These are phyloP conservation scores for Metarhizium anisopliae DNA, from an alignment of 2,329 filamentous ascomycete genomes.

Conservation along the genomic window DNA sequence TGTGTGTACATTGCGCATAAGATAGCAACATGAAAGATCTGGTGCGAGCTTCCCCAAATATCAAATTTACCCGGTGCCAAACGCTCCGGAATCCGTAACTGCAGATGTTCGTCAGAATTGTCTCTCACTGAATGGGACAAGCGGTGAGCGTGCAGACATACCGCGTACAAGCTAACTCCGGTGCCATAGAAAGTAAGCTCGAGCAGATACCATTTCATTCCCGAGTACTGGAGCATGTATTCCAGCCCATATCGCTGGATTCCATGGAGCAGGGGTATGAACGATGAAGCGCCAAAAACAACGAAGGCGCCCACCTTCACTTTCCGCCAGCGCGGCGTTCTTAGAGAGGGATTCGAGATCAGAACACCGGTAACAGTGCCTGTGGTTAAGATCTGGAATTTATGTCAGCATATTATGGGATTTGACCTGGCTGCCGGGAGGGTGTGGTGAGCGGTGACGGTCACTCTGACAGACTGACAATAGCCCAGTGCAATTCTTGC, in stretches of 20 bases:
- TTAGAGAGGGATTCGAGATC: no score
- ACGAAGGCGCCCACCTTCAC: no score
- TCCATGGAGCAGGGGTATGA: constrained; percentile 11
- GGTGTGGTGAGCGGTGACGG: not conserved
- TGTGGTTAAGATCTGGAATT: no score
- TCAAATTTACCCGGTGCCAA: constrained; percentile 27
- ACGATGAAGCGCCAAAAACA: constrained; percentile 7
- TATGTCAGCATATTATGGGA: not conserved
- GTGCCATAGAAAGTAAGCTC: constrained; percentile 8
- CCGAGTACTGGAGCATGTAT: constrained; percentile 9
- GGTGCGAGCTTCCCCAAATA: no score
- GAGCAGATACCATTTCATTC: constrained; percentile 10
- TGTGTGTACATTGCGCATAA: constrained; percentile 11
- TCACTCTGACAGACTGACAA: constrained; percentile 3
- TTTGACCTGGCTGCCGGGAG: not conserved
- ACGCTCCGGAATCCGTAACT: constrained; percentile 70
- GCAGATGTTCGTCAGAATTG: not conserved
- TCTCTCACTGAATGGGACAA: no score
- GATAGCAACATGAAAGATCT: constrained; percentile 55
- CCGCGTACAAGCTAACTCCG: constrained; percentile 62
- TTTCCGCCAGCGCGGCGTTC: no score
- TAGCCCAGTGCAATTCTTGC: constrained; percentile 11
- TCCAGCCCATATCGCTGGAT: constrained; percentile 8
- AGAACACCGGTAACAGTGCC: no score
- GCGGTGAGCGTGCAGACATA: no score